These are phyloP conservation scores for Gypsophila paniculata DNA, from an alignment of 179 eudicot genomes.

Conservation along the genomic window DNA sequence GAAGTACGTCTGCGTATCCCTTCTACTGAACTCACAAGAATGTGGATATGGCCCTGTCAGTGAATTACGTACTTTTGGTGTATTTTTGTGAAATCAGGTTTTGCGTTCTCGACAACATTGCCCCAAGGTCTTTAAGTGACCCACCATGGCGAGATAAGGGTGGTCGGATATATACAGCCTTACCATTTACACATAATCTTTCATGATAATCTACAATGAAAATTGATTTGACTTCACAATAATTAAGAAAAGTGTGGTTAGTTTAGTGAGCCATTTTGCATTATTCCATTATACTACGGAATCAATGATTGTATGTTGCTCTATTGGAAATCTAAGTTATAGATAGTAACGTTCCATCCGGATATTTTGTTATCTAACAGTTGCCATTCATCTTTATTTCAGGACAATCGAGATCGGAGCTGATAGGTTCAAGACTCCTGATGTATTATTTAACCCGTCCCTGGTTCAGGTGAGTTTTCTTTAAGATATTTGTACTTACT, in stretches of 20 bases:
- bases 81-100: no score
- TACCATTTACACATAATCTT: no score
- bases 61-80: no score
- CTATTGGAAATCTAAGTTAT: neutral
- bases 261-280: no score
- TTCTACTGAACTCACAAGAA: neutral
- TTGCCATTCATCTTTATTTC: conserved; percentile 15
- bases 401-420: conserved; percentile 98
- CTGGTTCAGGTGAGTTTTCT: conserved; percentile 64
- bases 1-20: neutral
- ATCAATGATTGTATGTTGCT: no score
- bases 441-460: conserved; percentile 87
- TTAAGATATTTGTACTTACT: conserved; percentile 8
- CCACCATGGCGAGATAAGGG: no score
- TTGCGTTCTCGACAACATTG: no score
- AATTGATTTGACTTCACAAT: no score
- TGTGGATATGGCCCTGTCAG: neutral
- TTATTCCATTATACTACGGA: no score
- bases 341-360: neutral
- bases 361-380: neutral
- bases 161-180: no score
- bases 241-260: no score
- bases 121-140: neutral
- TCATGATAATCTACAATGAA: no score
- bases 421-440: conserved; percentile 97